phyloP scores from a whole-genome alignment of 2,329 filamentous ascomycete genomes.

The Aspergillus candidus region DNA sequence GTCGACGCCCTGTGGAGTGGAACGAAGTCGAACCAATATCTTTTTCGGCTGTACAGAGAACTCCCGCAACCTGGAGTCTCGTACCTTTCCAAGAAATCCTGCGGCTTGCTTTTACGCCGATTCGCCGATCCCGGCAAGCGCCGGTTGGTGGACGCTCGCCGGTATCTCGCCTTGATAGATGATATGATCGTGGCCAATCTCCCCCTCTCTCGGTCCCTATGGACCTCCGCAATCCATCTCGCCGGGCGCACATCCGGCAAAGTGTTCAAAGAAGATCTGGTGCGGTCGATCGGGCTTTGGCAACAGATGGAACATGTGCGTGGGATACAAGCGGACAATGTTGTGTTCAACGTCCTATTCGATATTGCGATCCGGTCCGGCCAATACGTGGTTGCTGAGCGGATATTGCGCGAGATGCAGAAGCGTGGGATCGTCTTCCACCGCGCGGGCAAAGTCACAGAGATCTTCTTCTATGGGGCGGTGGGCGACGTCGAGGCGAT shows the following conservation, averaged over 20 bases:
- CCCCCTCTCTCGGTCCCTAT: slow-evolving; percentile 61
- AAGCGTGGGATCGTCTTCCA: slow-evolving; percentile 61
- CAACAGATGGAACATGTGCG: slow-evolving; percentile 77
- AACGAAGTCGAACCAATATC: slow-evolving; percentile 40
- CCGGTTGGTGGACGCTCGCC: slow-evolving; percentile 54
- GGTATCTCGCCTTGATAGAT: slow-evolving; percentile 75
- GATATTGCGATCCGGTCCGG: slow-evolving; percentile 80
- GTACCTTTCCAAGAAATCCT: slow-evolving; percentile 45
- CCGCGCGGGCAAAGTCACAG: slow-evolving; percentile 72
- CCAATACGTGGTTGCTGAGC: slow-evolving; percentile 77
- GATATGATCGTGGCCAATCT: slow-evolving; percentile 74
- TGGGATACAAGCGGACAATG: slow-evolving; percentile 58
- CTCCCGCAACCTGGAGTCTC: slow-evolving; percentile 50
- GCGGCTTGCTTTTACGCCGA: slow-evolving; percentile 60
- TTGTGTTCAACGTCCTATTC: slow-evolving; percentile 93
- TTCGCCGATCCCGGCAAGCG: slow-evolving; percentile 52
- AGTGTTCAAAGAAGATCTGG: slow-evolving; percentile 54
- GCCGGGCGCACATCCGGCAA: slow-evolving; percentile 63
- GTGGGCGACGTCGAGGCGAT: slow-evolving; percentile 67
- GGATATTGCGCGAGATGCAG: slow-evolving; percentile 76
- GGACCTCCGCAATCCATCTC: slow-evolving; percentile 79
- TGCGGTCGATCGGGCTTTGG: slow-evolving; percentile 72
- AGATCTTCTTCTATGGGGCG: slow-evolving; percentile 80
- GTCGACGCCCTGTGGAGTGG: slow-evolving; percentile 40
- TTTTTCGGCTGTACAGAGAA: slow-evolving; percentile 49